Conservation (phyloP, 371 early-diverging fungal species). For the Mortierella sp. region DNA sequence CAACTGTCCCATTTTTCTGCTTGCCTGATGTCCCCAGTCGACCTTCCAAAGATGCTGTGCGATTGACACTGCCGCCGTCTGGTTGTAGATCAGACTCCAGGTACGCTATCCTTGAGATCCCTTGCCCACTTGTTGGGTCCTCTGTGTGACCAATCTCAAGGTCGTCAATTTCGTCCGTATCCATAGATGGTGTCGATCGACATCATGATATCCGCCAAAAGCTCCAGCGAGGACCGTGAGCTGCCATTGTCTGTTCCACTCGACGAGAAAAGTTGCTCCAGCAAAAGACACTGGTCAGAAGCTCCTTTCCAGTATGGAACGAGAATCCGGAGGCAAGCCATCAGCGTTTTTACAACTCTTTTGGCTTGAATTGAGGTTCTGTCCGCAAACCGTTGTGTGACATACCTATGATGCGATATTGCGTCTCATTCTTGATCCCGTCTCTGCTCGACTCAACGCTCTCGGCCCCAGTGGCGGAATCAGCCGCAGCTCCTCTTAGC, state of each 20-base stretch:
- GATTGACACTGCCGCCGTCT: too few relatives aligned
- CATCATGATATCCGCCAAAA: neutral
- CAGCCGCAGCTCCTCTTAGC: too few relatives aligned
- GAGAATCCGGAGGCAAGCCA: neutral
- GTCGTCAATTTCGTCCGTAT: neutral
- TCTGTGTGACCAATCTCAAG: too few relatives aligned
- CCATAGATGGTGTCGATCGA: neutral
- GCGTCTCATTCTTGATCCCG: neutral
- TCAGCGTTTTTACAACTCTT: neutral
- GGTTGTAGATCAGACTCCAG: too few relatives aligned
- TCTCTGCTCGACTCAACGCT: too few relatives aligned
- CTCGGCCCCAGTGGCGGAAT: neutral
- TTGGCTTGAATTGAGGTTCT: neutral
- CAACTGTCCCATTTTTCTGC: neutral
- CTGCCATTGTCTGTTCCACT: too few relatives aligned
- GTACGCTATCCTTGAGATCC: too few relatives aligned
- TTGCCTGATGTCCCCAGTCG: too few relatives aligned
- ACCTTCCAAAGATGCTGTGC: too few relatives aligned
- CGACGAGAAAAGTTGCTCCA: neutral
- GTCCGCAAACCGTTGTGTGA: neutral
- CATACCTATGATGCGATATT: neutral
- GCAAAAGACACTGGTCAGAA: neutral
- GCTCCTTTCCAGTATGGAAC: neutral
- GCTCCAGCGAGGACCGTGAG: neutral
- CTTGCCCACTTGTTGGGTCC: too few relatives aligned